A percentile compares a stretch with the other conserved stretches of the same genome.
Conservation (phyloP, 2,329 filamentous ascomycete species). For the Cercospora sp. region DNA sequence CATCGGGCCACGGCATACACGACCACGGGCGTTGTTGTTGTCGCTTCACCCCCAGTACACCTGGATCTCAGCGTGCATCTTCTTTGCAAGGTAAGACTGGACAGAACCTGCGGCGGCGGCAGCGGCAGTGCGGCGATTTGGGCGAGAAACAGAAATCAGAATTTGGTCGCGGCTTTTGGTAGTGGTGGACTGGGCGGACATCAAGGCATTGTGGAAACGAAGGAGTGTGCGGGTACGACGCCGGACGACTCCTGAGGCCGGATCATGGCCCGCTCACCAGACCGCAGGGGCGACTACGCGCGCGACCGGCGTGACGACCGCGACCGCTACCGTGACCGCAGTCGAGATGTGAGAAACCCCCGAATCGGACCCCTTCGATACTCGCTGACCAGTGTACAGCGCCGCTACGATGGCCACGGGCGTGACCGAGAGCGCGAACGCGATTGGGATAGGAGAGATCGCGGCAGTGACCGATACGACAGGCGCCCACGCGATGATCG, state of each 20-base stretch:
- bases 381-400: constrained; percentile 16
- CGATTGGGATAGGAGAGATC: constrained; percentile 26
- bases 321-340: constrained; percentile 29
- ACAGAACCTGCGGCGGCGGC: background rate
- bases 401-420: constrained; percentile 12
- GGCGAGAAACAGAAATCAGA: background rate
- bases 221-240: constrained; percentile 15
- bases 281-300: constrained; percentile 28
- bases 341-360: constrained; percentile 12
- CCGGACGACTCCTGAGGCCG: constrained; percentile 17
- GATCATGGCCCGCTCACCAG: constrained; percentile 31
- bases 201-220: background rate
- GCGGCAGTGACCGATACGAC: constrained; percentile 22
- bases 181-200: background rate
- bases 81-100: constrained; percentile 1
- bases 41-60: background rate
- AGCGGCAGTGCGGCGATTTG: background rate
- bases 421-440: constrained; percentile 25
- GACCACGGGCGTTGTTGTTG: background rate
- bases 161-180: background rate
- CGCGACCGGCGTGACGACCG: constrained; percentile 23
- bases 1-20: background rate
- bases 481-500: constrained; percentile 28
- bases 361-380: background rate
- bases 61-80: background rate